A percentile compares a stretch with the other conserved stretches of the same genome.
phyloP scores from a whole-genome alignment of 2,329 filamentous ascomycete genomes.

The Exophiala oligosperma region DNA sequence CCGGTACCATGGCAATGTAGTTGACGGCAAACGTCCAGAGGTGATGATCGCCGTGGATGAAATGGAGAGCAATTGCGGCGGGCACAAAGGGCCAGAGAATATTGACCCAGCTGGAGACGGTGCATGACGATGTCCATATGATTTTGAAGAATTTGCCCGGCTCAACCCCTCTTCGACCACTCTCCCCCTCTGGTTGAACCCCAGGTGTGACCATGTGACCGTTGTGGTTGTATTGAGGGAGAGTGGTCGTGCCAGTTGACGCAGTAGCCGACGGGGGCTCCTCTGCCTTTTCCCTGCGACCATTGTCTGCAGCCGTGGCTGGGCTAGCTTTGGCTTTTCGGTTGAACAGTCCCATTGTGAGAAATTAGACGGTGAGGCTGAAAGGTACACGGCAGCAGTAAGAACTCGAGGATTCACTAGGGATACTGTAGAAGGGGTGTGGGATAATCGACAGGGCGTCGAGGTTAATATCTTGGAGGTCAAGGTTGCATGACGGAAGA shows the following conservation, averaged over 20 bases:
- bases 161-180: conserved; percentile 66
- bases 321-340: conserved; percentile 7
- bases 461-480: no score
- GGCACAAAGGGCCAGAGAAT: conserved; percentile 75
- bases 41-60: conserved; percentile 56
- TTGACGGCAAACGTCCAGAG: conserved; percentile 68
- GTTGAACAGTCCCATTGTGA: conserved; percentile 25
- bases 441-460: no score
- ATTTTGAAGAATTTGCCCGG: conserved; percentile 64
- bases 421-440: no score
- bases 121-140: conserved; percentile 63
- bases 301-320: background rate
- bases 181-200: conserved; percentile 61
- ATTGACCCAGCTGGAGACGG: conserved; percentile 65
- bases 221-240: conserved; percentile 26
- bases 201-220: conserved; percentile 36
- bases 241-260: conserved; percentile 7
- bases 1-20: conserved; percentile 76
- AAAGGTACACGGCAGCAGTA: no score
- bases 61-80: conserved; percentile 66
- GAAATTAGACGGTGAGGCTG: background rate
- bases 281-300: conserved; percentile 15
- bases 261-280: conserved; percentile 9
- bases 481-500: no score
- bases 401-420: no score